Base-by-base conservation (phyloP, 2,329 filamentous ascomycete species). In the Aspergillus melleus region DNA sequence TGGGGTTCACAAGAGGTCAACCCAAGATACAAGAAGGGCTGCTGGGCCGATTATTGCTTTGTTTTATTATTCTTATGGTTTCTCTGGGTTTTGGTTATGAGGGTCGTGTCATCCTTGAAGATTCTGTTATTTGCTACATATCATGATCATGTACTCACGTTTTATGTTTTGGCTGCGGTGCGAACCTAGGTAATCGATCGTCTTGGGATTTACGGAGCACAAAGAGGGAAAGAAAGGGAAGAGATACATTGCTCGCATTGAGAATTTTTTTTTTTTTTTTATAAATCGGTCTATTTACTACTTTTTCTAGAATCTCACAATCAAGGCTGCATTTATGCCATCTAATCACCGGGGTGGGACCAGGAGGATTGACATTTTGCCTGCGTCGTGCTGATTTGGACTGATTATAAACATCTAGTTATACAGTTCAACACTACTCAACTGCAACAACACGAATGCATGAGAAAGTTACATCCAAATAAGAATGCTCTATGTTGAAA, bases 31-130 rank as follows among this genome's bases (percentile, higher is more conserved):
- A 42, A 42, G 16, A 42, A 8, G n/a, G 36, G 36, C 36, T n/a
- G 36, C 36, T n/a, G 8, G 36, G 36, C 36, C 36, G 36, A 36
- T 29, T 2, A 36, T 36, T 36, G 10, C 26, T 29, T 36, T 42
- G 16, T 49, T 55, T 70, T 39, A 22, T 14, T 20, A n/a, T 54
- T 30, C 49, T 36, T 36, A n/a, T 22, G 26, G 26, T 29, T 29
- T 29, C 22, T 10, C 19, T 39, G 19, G 36, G 29, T 11, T 24
- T 16, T 24, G 20, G 10, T 20, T 12, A 24, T 6, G 20, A 39
- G 11, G 20, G 30, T 22, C 20, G 32, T 32, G 2, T 22, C 16
- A 53, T 36, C 8, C 3, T 47, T 30, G n/a, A 39, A 39, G 19
- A 44, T 53, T 32, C 24, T 24, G 3, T 24, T 24, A 24, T 24